A percentile compares a stretch with the other conserved stretches of the same genome.
phyloP scores from a whole-genome alignment of 305 asterid genomes.

The Fraxinus sp. region DNA sequence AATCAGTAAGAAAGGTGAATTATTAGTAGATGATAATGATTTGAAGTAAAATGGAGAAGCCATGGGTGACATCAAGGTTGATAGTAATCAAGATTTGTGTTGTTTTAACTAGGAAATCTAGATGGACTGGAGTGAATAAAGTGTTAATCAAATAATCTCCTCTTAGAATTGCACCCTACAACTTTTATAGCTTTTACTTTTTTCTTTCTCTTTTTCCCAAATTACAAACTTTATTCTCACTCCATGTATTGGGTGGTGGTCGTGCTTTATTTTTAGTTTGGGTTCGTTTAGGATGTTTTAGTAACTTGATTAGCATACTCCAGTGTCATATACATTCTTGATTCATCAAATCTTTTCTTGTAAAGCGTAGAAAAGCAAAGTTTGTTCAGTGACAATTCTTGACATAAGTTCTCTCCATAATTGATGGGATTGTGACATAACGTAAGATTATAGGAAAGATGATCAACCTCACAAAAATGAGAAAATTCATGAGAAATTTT shows the following conservation, averaged over 20 bases:
- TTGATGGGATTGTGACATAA: too few relatives aligned
- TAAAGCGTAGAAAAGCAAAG: too few relatives aligned
- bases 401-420: too few relatives aligned
- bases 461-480: too few relatives aligned
- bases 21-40: slow-evolving; percentile 9
- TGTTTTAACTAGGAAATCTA: slow-evolving; percentile 4
- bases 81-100: slow-evolving; percentile 18
- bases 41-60: slow-evolving; percentile 16
- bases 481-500: too few relatives aligned
- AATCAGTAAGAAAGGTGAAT: slow-evolving; percentile 14
- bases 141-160: slow-evolving; percentile 15
- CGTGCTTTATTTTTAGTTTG: background rate
- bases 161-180: too few relatives aligned
- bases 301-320: background rate
- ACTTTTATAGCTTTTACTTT: slow-evolving; percentile 25
- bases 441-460: too few relatives aligned
- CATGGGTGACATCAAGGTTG: slow-evolving; percentile 20
- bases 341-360: too few relatives aligned
- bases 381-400: too few relatives aligned
- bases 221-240: slow-evolving; percentile 25
- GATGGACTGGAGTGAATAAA: background rate
- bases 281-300: background rate
- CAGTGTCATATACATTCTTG: background rate
- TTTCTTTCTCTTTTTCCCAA: slow-evolving; percentile 5
- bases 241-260: background rate